These are phyloP conservation scores for Yamadazyma spencermartinsiae DNA, from an alignment of 1,139 yeast species.

Conservation along the genomic window DNA sequence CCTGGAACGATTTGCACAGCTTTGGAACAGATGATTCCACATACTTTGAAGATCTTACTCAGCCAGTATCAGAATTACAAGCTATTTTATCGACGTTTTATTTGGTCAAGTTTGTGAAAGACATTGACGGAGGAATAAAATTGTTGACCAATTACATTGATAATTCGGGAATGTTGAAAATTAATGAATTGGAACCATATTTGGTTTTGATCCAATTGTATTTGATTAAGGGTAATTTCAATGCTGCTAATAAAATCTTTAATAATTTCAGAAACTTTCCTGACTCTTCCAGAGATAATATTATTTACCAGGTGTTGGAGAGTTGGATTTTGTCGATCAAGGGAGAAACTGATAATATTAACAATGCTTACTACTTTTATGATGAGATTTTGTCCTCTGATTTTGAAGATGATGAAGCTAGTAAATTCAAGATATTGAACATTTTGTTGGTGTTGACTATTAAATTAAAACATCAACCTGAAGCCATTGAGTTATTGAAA, in stretches of 20 bases:
- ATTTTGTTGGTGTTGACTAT: conserved; percentile 43
- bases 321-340: conserved; percentile 58
- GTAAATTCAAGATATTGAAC: conserved; percentile 38
- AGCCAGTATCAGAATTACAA: conserved; percentile 37
- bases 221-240: conserved; percentile 39
- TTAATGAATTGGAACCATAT: conserved; percentile 45
- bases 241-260: conserved; percentile 38
- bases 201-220: conserved; percentile 45
- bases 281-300: conserved; percentile 57
- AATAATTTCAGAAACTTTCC: conserved; percentile 41
- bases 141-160: conserved; percentile 31
- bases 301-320: conserved; percentile 67
- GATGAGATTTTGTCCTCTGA: conserved; percentile 64
- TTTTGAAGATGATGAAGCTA: conserved; percentile 41
- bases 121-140: conserved; percentile 40
- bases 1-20: conserved; percentile 44
- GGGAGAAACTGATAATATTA: conserved; percentile 59
- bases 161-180: conserved; percentile 16
- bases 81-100: conserved; percentile 46
- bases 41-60: conserved; percentile 39
- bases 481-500: conserved; percentile 47
- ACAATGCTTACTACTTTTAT: conserved; percentile 66
- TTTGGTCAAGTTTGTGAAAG: conserved; percentile 39
- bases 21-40: conserved; percentile 43
- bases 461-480: conserved; percentile 46